A percentile compares a stretch with the other conserved stretches of the same genome.
Conservation (phyloP, 2,329 filamentous ascomycete genomes). For the Leptographium lundbergii region DNA sequence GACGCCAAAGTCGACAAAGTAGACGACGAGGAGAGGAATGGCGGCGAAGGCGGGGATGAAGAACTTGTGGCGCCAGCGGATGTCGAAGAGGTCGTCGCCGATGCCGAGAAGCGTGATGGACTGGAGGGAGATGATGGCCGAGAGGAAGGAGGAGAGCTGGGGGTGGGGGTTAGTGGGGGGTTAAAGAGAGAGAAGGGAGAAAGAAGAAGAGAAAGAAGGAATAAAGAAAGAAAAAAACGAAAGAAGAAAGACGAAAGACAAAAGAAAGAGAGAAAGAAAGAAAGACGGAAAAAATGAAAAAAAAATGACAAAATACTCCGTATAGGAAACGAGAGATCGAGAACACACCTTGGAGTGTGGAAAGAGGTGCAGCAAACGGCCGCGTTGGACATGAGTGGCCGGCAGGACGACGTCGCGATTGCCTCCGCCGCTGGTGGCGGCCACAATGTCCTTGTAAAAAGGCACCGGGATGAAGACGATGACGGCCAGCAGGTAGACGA, state of each 20-base stretch:
- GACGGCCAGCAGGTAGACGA: constrained; percentile 79
- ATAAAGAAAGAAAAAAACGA: no score
- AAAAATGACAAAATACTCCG: no score
- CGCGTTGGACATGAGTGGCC: constrained; percentile 56
- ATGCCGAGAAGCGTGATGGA: constrained; percentile 84
- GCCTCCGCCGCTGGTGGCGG: constrained; percentile 83
- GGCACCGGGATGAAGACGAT: constrained; percentile 93
- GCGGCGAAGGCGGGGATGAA: constrained; percentile 91
- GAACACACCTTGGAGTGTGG: constrained; percentile 73
- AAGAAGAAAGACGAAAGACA: background rate
- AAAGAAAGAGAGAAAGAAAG: background rate
- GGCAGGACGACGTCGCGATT: constrained; percentile 78
- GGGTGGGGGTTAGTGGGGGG: constrained; percentile 21
- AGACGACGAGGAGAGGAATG: constrained; percentile 87
- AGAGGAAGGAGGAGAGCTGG: constrained; percentile 86
- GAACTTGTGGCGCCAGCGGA: constrained; percentile 97
- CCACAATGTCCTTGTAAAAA: constrained; percentile 96
- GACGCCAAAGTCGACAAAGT: constrained; percentile 96
- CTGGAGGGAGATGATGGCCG: constrained; percentile 85
- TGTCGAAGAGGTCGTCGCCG: constrained; percentile 93
- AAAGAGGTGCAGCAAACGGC: constrained; percentile 79
- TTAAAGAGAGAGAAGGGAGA: background rate
- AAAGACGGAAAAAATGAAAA: background rate
- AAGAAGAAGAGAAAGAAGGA: background rate
- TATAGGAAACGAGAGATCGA: no score